Percentiles rank a stretch among this genome's conserved stretches.
These are phyloP conservation scores for Rubia peregrina DNA, from an alignment of 305 asterid genomes.

Conservation along the genomic window DNA sequence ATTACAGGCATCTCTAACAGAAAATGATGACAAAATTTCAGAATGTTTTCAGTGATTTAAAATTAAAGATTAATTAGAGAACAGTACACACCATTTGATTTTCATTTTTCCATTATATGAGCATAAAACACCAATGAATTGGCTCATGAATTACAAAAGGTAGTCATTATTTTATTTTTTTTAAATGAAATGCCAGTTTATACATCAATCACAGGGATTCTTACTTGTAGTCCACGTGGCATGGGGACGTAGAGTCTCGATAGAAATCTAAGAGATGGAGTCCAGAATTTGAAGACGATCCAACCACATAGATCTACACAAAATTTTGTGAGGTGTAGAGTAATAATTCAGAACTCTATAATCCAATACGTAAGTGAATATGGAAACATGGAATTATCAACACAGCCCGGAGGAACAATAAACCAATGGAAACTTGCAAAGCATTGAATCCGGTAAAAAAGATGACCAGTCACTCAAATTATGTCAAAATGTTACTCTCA, in stretches of 20 bases:
- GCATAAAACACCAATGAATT: not conserved
- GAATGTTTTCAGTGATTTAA: not conserved
- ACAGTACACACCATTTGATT: not conserved
- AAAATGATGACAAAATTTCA: not conserved
- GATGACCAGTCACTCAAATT: constrained; percentile 1
- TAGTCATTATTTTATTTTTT: constrained; percentile 3
- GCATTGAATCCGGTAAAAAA: not conserved
- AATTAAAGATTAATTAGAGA: constrained; percentile 5
- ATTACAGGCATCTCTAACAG: not conserved
- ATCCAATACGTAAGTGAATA: constrained; percentile 5
- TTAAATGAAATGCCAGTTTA: not conserved
- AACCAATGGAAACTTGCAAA: not conserved
- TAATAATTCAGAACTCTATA: not conserved
- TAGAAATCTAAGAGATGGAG: constrained; percentile 85
- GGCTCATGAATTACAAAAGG: not conserved
- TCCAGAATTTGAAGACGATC: constrained; percentile 64
- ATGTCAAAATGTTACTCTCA: not conserved
- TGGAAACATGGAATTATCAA: not conserved
- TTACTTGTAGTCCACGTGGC: constrained; percentile 75
- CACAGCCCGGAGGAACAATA: not conserved
- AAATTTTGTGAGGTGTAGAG: not conserved
- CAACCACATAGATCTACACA: constrained; percentile 72
- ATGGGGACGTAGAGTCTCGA: constrained; percentile 65
- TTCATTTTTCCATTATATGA: not conserved
- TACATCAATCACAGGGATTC: constrained; percentile 13